Evolutionary conservation across 2,329 filamentous ascomycete species (phyloP), one percentile per base, ranked within the genome.

Genomic region (Botrytis galanthina): DNA sequence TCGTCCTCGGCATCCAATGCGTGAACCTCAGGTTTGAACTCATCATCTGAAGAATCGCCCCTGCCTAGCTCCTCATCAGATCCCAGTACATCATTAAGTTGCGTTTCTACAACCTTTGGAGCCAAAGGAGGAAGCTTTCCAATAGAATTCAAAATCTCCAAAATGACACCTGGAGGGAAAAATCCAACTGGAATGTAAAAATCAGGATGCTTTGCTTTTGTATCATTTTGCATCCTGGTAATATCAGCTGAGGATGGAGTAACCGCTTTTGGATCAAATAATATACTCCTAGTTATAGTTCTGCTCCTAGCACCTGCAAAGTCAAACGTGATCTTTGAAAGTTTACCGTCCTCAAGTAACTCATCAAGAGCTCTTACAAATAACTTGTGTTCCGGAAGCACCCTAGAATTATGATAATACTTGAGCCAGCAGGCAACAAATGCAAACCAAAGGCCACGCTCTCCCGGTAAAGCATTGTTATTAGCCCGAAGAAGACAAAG

Each of bases 361-460:
- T 76, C 69, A 54, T 80, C 78, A 14, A 80, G 60, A 6, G 78
- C 72, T 57, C 76, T 75, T 22, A 54, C 72, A 62, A 76, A 78
- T 26, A 75, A 62, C 60, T 78, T 79, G 18, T 76, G 79, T 54
- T 78, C 77, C 10, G 79, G 80, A 14, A 78, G 71, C 16, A 73
- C 42, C 7, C 63, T 57, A 14, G 75, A 74, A 12, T 68, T 64
- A 8, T 74, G 70, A 69, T 75, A 75, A 62, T 75, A 74, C 66
- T 78, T 78, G 20, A 80, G 64, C 78, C 78, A 81, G 16, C 75
- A 70, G 54, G 69, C 75, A 32, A 79, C 75, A 73, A 78, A 77
- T 51, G 76, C 77, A 69, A 79, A 77, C 80, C 80, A 81, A 4
- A 81, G 61, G 57, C 77, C 74, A 71, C 75, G 76, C 26, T 79